Percentiles rank a stretch among this genome's conserved stretches.
Conservation (phyloP, 148 eudicot genomes). For the Rhododendron simsii region DNA sequence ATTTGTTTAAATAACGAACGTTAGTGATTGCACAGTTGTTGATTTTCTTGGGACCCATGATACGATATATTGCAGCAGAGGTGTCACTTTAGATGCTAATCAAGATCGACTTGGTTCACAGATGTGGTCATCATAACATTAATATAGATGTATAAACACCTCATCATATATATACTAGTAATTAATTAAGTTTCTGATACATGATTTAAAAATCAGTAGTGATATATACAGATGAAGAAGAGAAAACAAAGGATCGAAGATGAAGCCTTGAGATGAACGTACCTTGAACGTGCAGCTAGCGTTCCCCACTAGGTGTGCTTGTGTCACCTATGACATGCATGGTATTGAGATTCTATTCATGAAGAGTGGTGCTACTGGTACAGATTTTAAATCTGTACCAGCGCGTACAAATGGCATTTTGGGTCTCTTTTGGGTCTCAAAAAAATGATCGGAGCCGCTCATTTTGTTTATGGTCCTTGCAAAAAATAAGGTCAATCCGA, state of each 20-base stretch:
- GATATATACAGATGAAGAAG: not conserved
- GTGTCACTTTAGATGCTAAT: not conserved
- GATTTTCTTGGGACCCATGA: not conserved
- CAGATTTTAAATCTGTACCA: too few relatives aligned
- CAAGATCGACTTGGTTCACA: not conserved
- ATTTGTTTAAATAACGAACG: not conserved
- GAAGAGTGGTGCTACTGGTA: not conserved
- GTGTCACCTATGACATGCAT: not conserved
- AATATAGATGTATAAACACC: not conserved
- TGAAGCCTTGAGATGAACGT: not conserved
- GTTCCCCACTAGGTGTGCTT: not conserved
- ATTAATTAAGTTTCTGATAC: not conserved
- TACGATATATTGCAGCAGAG: not conserved
- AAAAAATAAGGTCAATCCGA: too few relatives aligned
- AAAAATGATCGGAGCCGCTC: too few relatives aligned
- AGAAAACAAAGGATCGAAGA: not conserved
- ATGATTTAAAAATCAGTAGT: not conserved
- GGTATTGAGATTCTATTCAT: not conserved
- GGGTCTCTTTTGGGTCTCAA: too few relatives aligned
- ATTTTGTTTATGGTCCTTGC: too few relatives aligned
- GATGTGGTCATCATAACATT: not conserved
- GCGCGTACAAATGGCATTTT: too few relatives aligned
- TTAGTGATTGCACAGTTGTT: not conserved
- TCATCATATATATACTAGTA: not conserved
- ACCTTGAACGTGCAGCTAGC: not conserved